Conservation (phyloP, 192 early-diverging fungal genomes). For the Mycoemilia scoparia region DNA sequence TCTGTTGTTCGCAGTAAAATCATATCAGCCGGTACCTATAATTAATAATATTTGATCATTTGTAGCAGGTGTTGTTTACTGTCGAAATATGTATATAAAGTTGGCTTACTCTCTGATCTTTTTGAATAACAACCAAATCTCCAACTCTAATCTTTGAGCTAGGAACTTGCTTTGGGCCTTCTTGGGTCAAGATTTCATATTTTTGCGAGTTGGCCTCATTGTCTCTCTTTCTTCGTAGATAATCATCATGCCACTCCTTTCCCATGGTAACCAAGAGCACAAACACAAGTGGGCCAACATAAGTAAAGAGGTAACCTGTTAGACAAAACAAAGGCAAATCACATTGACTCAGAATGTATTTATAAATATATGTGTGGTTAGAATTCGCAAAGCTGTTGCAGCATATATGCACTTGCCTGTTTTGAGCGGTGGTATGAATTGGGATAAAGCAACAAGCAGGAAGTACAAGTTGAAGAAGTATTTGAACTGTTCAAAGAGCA, state of each 20-base stretch:
- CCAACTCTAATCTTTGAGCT: constrained; percentile 78
- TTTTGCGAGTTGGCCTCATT: constrained; percentile 78
- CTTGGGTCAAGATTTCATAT: constrained; percentile 43
- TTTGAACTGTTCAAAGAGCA: constrained; percentile 82
- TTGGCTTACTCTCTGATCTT: constrained; percentile 77
- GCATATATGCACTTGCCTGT: no score
- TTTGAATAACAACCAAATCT: constrained; percentile 64
- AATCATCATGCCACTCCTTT: constrained; percentile 86
- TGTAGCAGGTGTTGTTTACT: constrained; percentile 1
- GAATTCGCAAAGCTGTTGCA: background rate
- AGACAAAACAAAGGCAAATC: no score
- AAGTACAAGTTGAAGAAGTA: constrained; percentile 95
- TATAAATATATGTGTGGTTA: background rate
- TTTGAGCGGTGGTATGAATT: constrained; percentile 76
- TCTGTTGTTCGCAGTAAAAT: constrained; percentile 74
- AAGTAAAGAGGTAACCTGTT: constrained; percentile 72
- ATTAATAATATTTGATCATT: constrained; percentile 17
- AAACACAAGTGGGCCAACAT: constrained; percentile 86
- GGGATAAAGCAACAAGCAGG: constrained; percentile 76
- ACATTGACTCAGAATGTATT: background rate
- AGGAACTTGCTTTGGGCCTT: constrained; percentile 40
- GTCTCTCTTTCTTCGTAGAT: constrained; percentile 57
- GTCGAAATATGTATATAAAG: constrained; percentile 4
- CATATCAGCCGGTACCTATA: constrained; percentile 89
- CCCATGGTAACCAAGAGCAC: constrained; percentile 77